Base-by-base conservation (phyloP, 768 basidiomycete genomes). In the Lanmaoa rubissima region DNA sequence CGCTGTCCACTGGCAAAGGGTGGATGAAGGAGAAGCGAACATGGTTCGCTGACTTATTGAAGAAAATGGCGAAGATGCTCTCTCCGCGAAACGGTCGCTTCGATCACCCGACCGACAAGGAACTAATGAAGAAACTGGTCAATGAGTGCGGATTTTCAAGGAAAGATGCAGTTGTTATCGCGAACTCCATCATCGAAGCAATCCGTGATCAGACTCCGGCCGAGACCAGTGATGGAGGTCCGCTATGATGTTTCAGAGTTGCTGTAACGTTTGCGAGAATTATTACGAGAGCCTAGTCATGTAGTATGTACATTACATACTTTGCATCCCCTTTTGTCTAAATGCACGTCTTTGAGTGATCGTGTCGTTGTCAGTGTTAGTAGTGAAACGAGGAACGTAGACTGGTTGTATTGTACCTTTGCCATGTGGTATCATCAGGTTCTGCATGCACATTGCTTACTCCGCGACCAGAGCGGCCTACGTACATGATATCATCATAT, bases 31-130 rank as follows among this genome's bases (percentile, higher is more conserved):
- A 66, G 10, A 44, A 16, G 36, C 50, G 42, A 8, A 24, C 36
- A 13, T 66, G 68, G 68, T 53, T 69, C 9, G 17, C 31, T 45
- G 24, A 51, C 38, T 31, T 68, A 39, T 24, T 70, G 60, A 58
- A 60, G 28, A 68, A 51, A 40, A 57, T 69, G 64, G 47, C 54
- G 28, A 62, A 34, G 43, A 60, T 61, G 54, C 51, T 69, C 21
- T 50, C 60, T 48, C 51, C 21, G 19, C 54, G 34, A n/a, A 45
- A 40, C 1, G 39, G 57, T 48, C 55, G 55, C 17, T 43, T 47
- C 3, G 42, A 28, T 21, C 48, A 32, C 4, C 60, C 59, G 10
- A 62, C 50, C 24, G 52, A 13, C 8, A 45, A 49, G 28, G 55
- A 61, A 10, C 5, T 70, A 21, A 31, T 39, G 49, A 31, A 32